Evolutionary conservation across 1,284 basidiomycete species (phyloP).

Genomic region (Coniferiporia weirii): DNA sequence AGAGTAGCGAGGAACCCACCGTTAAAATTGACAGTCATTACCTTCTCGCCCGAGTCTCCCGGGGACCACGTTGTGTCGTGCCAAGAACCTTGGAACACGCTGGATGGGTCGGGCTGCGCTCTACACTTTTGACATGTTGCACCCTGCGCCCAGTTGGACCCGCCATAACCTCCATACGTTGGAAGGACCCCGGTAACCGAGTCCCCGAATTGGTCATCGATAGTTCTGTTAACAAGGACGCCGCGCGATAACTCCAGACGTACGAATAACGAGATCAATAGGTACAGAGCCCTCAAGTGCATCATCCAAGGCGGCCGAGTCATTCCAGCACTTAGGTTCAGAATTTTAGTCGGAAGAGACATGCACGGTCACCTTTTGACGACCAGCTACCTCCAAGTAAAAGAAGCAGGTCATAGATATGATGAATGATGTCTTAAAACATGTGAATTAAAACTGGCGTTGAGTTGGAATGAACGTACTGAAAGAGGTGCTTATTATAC

Average conservation of each 20-base stretch:
- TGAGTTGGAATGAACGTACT: too few species aligned
- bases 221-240: slow-evolving; percentile 4
- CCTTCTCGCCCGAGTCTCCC: neutral
- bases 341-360: too few species aligned
- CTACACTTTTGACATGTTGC: neutral
- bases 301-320: too few species aligned
- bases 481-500: too few species aligned
- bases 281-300: neutral
- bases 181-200: slow-evolving; percentile 3
- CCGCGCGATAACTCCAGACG: neutral
- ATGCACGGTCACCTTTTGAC: too few species aligned
- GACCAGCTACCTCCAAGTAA: too few species aligned
- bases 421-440: too few species aligned
- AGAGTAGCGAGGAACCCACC: slow-evolving; percentile 1
- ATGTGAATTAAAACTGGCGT: too few species aligned
- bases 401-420: too few species aligned
- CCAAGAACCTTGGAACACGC: slow-evolving; percentile 21
- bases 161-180: neutral
- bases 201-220: slow-evolving; percentile 15
- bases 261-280: neutral
- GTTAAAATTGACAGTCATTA: slow-evolving; percentile 6
- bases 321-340: too few species aligned
- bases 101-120: slow-evolving; percentile 1
- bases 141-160: slow-evolving; percentile 1
- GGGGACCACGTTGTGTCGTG: slow-evolving; percentile 15